These are phyloP conservation scores for Globisporangium rhizosaccharum DNA, from an alignment of 352 stramenopile species.

Conservation along the genomic window DNA sequence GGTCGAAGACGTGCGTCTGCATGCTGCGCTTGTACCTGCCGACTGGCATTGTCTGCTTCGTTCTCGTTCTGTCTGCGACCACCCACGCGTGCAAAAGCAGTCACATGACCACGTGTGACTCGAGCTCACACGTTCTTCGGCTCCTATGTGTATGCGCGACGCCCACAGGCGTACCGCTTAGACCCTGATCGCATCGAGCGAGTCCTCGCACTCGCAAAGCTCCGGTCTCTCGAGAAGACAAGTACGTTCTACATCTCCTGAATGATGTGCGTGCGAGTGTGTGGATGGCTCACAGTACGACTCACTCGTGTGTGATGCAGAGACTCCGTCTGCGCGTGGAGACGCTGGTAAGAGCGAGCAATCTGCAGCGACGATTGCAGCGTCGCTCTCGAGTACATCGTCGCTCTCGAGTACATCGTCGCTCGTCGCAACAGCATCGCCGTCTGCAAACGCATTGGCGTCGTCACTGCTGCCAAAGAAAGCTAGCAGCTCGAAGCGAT, in stretches of 20 bases:
- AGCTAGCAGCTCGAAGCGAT: no score
- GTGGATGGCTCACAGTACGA: not conserved
- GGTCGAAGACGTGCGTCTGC: conserved; percentile 33
- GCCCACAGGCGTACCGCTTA: conserved; percentile 37
- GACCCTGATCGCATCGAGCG: conserved; percentile 48
- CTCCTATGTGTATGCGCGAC: no score
- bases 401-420: no score
- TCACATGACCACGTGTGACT: not conserved
- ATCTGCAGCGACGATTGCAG: no score
- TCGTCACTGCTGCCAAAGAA: no score
- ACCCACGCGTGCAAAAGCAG: not conserved
- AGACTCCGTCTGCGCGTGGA: no score
- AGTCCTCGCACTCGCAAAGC: conserved; percentile 37
- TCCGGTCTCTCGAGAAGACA: conserved; percentile 31
- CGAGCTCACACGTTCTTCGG: no score
- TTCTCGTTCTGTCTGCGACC: not conserved
- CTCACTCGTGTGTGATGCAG: not conserved
- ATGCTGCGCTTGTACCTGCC: not conserved
- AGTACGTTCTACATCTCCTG: not conserved
- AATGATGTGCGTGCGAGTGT: not conserved
- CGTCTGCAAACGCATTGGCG: not conserved
- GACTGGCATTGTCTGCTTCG: not conserved
- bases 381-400: no score
- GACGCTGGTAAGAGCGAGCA: no score
- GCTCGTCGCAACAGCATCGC: no score